Evolutionary conservation across 2,329 filamentous ascomycete genomes (phyloP), one percentile per base, ranked within the genome.

Genomic region (Pseudodiploospora longispora): DNA sequence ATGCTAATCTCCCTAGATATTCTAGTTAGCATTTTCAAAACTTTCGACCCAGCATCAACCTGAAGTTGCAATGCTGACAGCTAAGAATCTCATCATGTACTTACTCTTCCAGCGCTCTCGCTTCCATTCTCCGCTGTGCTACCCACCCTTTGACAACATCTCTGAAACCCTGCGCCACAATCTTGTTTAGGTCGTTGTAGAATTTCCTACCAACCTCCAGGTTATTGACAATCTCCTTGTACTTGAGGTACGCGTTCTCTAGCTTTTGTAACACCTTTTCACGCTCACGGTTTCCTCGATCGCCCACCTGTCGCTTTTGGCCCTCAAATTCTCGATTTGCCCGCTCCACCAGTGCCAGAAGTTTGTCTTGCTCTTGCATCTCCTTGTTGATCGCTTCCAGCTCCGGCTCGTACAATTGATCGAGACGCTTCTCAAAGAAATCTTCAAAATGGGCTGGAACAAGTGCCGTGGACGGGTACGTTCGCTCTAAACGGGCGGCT

Each of bases 141-240:
- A 85, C 85, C 73, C 94, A 97, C 2, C 75, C 77, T 52, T 82
- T 82, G 32, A 87, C 85, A 44, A 72, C 63, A 53, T 96, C 91
- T 12, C 89, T 75, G 61, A 96, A 97, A 7, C 83, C 75, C 33
- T 70, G 69, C 1, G 81, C 83, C 1, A 95, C 86, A 50, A 97
- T 89, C 64, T 85, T 87, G 38, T 85, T 87, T 4, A 98, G 74
- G 58, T 97, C 90, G 54, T 98, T 98, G 69, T 97, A 98, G 61
- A 98, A 98, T 61, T 93, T 96, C 42, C 91, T 75, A 1, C 88
- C 93, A 0, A 85, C 87, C 52, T 97, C 91, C 3, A 96, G 74
- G 59, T 97, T 95, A 52, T 80, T 87, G 46, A 95, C 81, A 45
- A 97, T 87, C 62, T 98, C 91, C 66, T 95, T 95, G 70, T 97